Conservation (phyloP, 2,329 filamentous ascomycete species). For the Aspergillus fischeri region DNA sequence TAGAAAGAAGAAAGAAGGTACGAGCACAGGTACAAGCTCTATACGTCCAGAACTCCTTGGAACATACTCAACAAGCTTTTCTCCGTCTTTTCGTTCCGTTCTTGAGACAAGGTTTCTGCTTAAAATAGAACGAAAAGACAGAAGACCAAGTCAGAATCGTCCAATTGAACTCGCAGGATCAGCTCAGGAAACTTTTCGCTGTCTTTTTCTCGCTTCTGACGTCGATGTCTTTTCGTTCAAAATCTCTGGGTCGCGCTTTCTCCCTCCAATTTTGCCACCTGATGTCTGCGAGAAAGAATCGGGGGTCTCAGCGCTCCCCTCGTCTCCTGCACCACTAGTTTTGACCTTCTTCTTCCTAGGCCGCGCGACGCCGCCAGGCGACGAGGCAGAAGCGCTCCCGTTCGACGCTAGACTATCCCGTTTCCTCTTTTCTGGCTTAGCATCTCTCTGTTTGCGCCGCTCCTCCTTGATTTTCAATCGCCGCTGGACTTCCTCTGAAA, state of each 20-base stretch:
- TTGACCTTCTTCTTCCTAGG: constrained; percentile 22
- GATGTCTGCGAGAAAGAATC: background rate
- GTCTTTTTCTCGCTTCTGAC: background rate
- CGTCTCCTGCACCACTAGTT: constrained; percentile 3
- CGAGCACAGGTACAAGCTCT: background rate
- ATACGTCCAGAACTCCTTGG: background rate
- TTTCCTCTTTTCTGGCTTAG: constrained; percentile 37
- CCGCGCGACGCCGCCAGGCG: constrained; percentile 3
- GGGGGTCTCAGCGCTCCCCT: background rate
- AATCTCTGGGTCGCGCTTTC: background rate
- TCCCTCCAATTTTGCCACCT: constrained; percentile 1
- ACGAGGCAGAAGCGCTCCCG: constrained; percentile 16
- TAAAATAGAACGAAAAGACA: background rate
- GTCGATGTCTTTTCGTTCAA: background rate
- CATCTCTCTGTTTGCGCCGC: constrained; percentile 26
- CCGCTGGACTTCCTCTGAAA: constrained; percentile 43
- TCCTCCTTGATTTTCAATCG: constrained; percentile 43
- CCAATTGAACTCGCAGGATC: background rate
- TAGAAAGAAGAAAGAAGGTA: background rate
- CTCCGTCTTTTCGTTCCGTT: background rate
- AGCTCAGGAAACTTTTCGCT: background rate
- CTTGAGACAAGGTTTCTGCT: background rate
- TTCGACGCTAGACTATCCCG: constrained; percentile 35
- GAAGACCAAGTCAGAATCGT: background rate
- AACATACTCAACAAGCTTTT: background rate